These are phyloP conservation scores for Catunica adiposa DNA, from an alignment of 2,329 filamentous ascomycete genomes.

Conservation along the genomic window DNA sequence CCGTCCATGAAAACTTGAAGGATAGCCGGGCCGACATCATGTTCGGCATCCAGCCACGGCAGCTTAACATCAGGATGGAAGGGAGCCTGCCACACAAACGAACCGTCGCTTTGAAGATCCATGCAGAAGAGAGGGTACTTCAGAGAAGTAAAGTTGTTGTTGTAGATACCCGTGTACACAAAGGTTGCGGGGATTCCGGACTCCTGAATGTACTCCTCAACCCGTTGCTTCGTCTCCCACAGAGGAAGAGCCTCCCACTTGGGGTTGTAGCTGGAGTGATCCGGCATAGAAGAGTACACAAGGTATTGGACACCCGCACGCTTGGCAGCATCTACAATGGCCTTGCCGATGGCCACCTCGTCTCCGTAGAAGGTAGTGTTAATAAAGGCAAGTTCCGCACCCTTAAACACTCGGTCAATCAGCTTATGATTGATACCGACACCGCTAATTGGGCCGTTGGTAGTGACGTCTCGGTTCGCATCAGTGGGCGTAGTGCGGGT, in stretches of 20 bases:
- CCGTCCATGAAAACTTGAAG: constrained; percentile 94
- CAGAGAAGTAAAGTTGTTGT: constrained; percentile 95
- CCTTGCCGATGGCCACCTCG: constrained; percentile 76
- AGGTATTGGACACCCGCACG: constrained; percentile 74
- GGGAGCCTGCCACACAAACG: constrained; percentile 82
- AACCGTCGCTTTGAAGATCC: constrained; percentile 69
- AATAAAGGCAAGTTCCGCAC: constrained; percentile 81
- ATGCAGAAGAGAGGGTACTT: constrained; percentile 91
- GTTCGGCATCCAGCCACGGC: constrained; percentile 91
- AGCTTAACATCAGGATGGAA: constrained; percentile 81
- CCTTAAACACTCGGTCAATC: constrained; percentile 63
- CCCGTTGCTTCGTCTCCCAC: constrained; percentile 82
- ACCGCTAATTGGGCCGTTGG: constrained; percentile 44
- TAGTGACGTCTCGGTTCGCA: constrained; percentile 45
- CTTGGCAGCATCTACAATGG: constrained; percentile 78
- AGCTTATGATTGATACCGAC: constrained; percentile 55
- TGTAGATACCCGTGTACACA: constrained; percentile 93
- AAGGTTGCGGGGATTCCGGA: constrained; percentile 77
- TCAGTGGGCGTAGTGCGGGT: constrained; percentile 33
- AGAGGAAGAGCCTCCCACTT: constrained; percentile 71
- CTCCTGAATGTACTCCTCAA: constrained; percentile 79
- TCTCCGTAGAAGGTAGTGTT: constrained; percentile 97
- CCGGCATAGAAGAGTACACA: constrained; percentile 94
- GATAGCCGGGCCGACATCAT: constrained; percentile 83
- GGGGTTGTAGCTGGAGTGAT: constrained; percentile 65